Percentiles rank a stretch among this genome's conserved stretches.
phyloP scores from a whole-genome alignment of 139 green algal genomes.

The Chlorokybus atmophyticus region DNA sequence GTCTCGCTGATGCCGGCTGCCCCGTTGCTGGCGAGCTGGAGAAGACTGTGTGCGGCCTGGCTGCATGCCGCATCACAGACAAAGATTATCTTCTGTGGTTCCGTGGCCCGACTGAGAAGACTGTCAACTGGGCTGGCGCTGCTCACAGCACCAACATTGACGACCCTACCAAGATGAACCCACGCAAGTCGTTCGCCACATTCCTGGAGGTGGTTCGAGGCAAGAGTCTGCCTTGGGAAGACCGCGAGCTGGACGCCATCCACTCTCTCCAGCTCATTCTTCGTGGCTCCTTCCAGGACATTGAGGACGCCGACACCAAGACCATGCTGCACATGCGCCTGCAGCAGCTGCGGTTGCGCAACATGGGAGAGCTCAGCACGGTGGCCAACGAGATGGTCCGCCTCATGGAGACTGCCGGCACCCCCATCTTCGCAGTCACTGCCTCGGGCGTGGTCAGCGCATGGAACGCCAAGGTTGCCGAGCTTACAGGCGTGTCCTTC shows the following conservation, averaged over 20 bases:
- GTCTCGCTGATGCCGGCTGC: constrained; percentile 21
- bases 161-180: constrained; percentile 23
- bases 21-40: constrained; percentile 11
- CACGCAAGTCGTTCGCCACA: constrained; percentile 19
- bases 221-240: constrained; percentile 23
- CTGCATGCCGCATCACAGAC: constrained; percentile 24
- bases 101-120: not conserved
- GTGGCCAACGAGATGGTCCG: constrained; percentile 31
- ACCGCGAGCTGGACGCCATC: constrained; percentile 30
- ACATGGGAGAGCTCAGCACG: constrained; percentile 28
- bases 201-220: constrained; percentile 30
- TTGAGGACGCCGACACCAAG: constrained; percentile 23
- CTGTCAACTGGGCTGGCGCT: not conserved
- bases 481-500: constrained; percentile 24
- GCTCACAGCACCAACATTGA: constrained; percentile 15
- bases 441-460: not conserved
- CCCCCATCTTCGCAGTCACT: constrained; percentile 28
- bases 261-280: constrained; percentile 31
- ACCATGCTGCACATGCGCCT: constrained; percentile 27
- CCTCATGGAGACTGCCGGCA: constrained; percentile 27
- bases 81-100: constrained; percentile 35
- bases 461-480: constrained; percentile 29
- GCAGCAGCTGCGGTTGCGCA: constrained; percentile 15
- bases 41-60: constrained; percentile 24
- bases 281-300: constrained; percentile 24